These are phyloP conservation scores for Aspergillus novoparasiticus DNA, from an alignment of 2,329 filamentous ascomycete genomes.

Conservation along the genomic window DNA sequence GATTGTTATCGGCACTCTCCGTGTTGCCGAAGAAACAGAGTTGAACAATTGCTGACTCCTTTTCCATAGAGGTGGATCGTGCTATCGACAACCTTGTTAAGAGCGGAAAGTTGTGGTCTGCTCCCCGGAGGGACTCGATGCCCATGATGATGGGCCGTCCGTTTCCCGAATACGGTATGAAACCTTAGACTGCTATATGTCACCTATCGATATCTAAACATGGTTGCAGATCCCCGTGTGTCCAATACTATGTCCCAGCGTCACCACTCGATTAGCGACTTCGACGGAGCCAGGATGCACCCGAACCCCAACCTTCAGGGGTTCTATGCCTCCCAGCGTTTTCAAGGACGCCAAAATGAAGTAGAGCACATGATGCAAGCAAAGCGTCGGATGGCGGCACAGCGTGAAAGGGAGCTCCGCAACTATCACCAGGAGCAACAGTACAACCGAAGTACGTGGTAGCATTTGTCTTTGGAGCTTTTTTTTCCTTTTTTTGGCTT, in stretches of 20 bases:
- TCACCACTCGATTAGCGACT: constrained; percentile 84
- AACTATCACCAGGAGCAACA: constrained; percentile 99
- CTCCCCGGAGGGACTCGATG: constrained; percentile 77
- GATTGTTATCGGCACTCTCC: not conserved
- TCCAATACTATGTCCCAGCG: constrained; percentile 65
- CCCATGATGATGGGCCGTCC: constrained; percentile 62
- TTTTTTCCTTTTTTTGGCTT: constrained; percentile 33
- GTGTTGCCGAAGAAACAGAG: not conserved
- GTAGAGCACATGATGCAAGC: constrained; percentile 99
- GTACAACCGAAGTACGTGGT: constrained; percentile 90
- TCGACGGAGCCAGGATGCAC: constrained; percentile 71
- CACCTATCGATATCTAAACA: not conserved
- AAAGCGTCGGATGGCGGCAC: constrained; percentile 98
- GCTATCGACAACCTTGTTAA: constrained; percentile 95
- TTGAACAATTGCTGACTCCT: constrained; percentile 28
- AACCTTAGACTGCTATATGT: constrained; percentile 21
- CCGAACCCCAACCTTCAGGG: constrained; percentile 77
- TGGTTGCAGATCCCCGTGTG: constrained; percentile 69
- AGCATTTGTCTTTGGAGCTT: constrained; percentile 36
- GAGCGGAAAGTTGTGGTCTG: constrained; percentile 87
- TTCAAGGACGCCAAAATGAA: constrained; percentile 84
- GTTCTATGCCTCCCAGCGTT: constrained; percentile 92
- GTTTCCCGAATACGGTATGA: constrained; percentile 64
- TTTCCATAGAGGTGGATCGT: constrained; percentile 80
- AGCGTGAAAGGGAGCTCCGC: constrained; percentile 97